These are phyloP conservation scores for Stellera chamaejasme DNA, from an alignment of 345 rosid species.

Conservation along the genomic window DNA sequence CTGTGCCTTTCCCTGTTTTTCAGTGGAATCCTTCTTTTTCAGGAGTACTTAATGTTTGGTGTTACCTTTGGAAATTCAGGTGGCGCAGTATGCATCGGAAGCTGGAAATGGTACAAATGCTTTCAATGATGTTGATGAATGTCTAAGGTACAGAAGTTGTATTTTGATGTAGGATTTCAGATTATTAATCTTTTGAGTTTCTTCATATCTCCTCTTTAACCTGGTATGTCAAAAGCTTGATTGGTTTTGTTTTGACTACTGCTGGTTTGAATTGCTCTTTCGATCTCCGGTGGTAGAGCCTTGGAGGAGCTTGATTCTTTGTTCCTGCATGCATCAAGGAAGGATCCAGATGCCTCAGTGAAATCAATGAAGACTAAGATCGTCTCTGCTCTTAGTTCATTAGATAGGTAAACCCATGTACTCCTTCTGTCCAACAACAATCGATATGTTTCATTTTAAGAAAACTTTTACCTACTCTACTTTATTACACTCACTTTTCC, in stretches of 20 bases:
- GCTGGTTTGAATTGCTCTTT: not conserved
- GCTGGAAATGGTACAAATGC: slow-evolving; percentile 62
- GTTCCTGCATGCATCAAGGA: slow-evolving; percentile 68
- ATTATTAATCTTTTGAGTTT: not conserved
- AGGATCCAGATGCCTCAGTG: slow-evolving; percentile 53
- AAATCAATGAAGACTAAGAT: slow-evolving; percentile 56
- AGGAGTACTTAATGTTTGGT: slow-evolving; percentile 29
- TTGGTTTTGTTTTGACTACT: not conserved
- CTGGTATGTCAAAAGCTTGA: not conserved
- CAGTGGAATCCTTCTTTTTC: slow-evolving; percentile 29
- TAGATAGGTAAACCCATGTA: slow-evolving; percentile 37
- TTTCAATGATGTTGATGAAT: slow-evolving; percentile 51
- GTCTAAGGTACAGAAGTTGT: slow-evolving; percentile 47
- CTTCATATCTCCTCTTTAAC: not conserved
- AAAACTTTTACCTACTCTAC: no score
- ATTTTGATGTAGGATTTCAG: not conserved
- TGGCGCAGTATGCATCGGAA: slow-evolving; percentile 86
- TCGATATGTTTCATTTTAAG: no score
- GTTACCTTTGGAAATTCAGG: slow-evolving; percentile 47
- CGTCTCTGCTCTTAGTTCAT: slow-evolving; percentile 41
- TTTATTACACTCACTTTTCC: no score
- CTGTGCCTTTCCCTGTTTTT: slow-evolving; percentile 14
- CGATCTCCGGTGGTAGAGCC: slow-evolving; percentile 25
- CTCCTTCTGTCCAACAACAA: no score
- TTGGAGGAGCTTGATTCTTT: slow-evolving; percentile 74